phyloP scores from a whole-genome alignment of 345 rosid genomes.

The Sisymbrium irio region DNA sequence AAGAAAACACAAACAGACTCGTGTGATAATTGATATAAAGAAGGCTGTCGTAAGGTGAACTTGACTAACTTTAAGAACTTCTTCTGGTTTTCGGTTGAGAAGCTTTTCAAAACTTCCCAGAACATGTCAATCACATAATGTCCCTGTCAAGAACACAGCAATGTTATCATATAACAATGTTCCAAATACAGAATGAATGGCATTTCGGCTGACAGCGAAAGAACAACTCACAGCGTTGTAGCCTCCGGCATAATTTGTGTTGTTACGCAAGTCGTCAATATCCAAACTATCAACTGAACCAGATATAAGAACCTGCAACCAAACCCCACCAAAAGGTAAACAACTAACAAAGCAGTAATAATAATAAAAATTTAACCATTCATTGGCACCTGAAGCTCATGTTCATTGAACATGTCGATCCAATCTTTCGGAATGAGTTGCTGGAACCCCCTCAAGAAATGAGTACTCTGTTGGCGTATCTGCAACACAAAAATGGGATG shows the following conservation, averaged over 20 bases:
- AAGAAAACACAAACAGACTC: conserved; percentile 3
- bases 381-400: conserved; percentile 84
- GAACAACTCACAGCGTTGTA: conserved; percentile 62
- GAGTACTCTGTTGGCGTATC: conserved; percentile 94
- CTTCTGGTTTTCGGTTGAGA: conserved; percentile 81
- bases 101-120: conserved; percentile 92
- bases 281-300: conserved; percentile 98
- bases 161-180: conserved; percentile 15
- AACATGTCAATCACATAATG: conserved; percentile 97
- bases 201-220: conserved; percentile 21
- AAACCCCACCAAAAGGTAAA: conserved; percentile 16
- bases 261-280: conserved; percentile 76
- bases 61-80: conserved; percentile 81
- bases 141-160: conserved; percentile 53
- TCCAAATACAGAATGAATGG: background rate
- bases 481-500: conserved; percentile 31
- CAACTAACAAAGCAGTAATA: conserved; percentile 7
- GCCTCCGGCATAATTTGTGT: conserved; percentile 91
- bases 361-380: conserved; percentile 1
- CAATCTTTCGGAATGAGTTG: conserved; percentile 91
- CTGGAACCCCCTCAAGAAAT: conserved; percentile 94
- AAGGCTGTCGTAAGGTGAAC: background rate
- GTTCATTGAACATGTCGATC: conserved; percentile 98
- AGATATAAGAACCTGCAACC: conserved; percentile 82
- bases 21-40: background rate